Evolutionary conservation across 768 basidiomycete species (phyloP).

Genomic region (Mrakia hoshinonis): DNA sequence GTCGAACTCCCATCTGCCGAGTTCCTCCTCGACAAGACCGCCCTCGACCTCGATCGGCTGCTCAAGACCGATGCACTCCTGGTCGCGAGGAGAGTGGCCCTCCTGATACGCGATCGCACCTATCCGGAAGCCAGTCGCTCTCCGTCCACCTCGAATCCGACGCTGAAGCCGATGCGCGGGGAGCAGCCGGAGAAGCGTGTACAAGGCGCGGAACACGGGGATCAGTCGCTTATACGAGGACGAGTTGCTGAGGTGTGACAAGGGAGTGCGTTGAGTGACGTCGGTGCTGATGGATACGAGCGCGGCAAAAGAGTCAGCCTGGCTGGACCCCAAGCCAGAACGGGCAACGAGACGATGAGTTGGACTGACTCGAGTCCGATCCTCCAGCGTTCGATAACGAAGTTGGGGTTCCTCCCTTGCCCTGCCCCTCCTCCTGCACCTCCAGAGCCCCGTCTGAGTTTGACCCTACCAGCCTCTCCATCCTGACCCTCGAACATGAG

Average conservation of each 20-base stretch:
- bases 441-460: not conserved
- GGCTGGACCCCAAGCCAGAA: not conserved
- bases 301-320: not conserved
- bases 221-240: slow-evolving; percentile 20
- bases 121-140: slow-evolving; percentile 9
- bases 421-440: not conserved
- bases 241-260: slow-evolving; percentile 8
- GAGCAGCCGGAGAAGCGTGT: slow-evolving; percentile 11
- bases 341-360: not conserved
- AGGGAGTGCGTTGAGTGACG: not conserved
- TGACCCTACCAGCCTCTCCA: not conserved
- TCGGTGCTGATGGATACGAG: slow-evolving; percentile 11
- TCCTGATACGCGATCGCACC: slow-evolving; percentile 11
- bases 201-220: slow-evolving; percentile 19
- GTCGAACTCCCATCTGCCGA: slow-evolving; percentile 19
- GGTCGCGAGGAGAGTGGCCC: not conserved
- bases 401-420: not conserved
- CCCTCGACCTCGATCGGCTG: slow-evolving; percentile 13
- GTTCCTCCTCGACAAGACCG: not conserved
- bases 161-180: slow-evolving; percentile 10
- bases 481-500: slow-evolving; percentile 4
- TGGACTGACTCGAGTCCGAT: slow-evolving; percentile 16
- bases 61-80: slow-evolving; percentile 10
- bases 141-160: slow-evolving; percentile 14
- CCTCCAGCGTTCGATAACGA: slow-evolving; percentile 22